A percentile compares a stretch with the other conserved stretches of the same genome.
Evolutionary conservation across 2,329 filamentous ascomycete species (phyloP).

Genomic region (Clonostachys chloroleuca): DNA sequence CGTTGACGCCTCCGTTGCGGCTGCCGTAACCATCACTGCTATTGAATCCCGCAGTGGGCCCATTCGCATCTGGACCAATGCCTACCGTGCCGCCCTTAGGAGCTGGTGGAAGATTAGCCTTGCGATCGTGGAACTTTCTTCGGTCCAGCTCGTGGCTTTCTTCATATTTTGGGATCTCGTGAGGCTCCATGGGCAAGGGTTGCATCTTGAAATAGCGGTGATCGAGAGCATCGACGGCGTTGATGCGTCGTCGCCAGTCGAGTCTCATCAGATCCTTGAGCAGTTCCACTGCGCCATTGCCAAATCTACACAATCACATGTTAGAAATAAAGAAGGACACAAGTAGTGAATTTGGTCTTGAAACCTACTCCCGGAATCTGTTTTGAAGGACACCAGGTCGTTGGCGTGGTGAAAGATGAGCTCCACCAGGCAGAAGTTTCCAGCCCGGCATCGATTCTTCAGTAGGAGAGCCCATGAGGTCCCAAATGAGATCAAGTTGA

Average conservation of each 20-base stretch:
- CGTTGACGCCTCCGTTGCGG: slow-evolving; percentile 42
- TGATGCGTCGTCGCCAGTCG: slow-evolving; percentile 84
- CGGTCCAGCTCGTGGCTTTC: slow-evolving; percentile 97
- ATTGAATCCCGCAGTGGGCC: slow-evolving; percentile 40
- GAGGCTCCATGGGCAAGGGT: slow-evolving; percentile 75
- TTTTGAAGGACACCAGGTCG: slow-evolving; percentile 62
- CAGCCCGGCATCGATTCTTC: slow-evolving; percentile 93
- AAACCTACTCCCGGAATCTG: slow-evolving; percentile 66
- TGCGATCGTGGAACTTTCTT: slow-evolving; percentile 82
- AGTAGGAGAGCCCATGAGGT: slow-evolving; percentile 83
- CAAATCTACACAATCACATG: slow-evolving; percentile 39
- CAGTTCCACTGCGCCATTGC: slow-evolving; percentile 70
- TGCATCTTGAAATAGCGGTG: slow-evolving; percentile 84
- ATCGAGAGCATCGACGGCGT: slow-evolving; percentile 87
- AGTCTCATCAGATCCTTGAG: slow-evolving; percentile 79
- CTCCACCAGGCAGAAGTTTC: slow-evolving; percentile 75
- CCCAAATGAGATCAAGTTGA: slow-evolving; percentile 91
- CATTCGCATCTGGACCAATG: slow-evolving; percentile 55
- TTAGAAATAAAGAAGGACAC: slow-evolving; percentile 5
- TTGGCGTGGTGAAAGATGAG: slow-evolving; percentile 62
- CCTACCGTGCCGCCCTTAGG: slow-evolving; percentile 90
- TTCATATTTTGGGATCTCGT: slow-evolving; percentile 86
- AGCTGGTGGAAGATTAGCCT: slow-evolving; percentile 79
- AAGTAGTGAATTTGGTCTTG: not conserved
- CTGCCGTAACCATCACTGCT: slow-evolving; percentile 44